These are phyloP conservation scores for Trichosanthes cucumerina DNA, from an alignment of 306 rosid species.

Conservation along the genomic window DNA sequence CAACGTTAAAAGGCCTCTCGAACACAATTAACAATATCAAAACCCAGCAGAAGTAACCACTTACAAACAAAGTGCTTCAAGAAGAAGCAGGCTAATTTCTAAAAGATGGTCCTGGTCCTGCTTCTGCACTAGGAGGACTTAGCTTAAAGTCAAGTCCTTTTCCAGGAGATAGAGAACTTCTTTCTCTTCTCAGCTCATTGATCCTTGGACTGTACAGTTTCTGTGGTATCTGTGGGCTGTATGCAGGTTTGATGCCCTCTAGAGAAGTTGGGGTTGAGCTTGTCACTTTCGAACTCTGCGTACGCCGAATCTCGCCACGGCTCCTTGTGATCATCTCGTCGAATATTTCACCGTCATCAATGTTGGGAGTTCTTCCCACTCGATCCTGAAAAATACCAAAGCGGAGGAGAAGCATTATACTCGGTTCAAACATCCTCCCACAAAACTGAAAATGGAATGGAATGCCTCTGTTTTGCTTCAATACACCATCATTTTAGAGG, in stretches of 20 bases:
- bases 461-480: background rate
- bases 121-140: conserved; percentile 29
- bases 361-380: conserved; percentile 30
- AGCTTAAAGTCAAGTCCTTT: conserved; percentile 27
- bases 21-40: conserved; percentile 30
- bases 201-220: conserved; percentile 41
- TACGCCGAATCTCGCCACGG: conserved; percentile 74
- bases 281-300: conserved; percentile 59
- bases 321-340: conserved; percentile 86
- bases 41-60: conserved; percentile 11
- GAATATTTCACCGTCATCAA: conserved; percentile 64
- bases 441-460: background rate
- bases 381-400: conserved; percentile 27
- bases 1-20: conserved; percentile 37
- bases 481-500: background rate
- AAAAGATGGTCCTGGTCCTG: conserved; percentile 24
- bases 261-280: conserved; percentile 53
- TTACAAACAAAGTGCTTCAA: conserved; percentile 14
- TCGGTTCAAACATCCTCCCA: background rate
- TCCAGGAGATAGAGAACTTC: conserved; percentile 26
- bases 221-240: conserved; percentile 39
- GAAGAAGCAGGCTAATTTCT: conserved; percentile 29
- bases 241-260: conserved; percentile 39
- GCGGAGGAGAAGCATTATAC: background rate
- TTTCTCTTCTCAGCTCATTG: conserved; percentile 41